Percentiles rank a stretch among this genome's conserved stretches.
Evolutionary conservation across 2,329 filamentous ascomycete species (phyloP).

Genomic region (Sclerotinia subarctica): DNA sequence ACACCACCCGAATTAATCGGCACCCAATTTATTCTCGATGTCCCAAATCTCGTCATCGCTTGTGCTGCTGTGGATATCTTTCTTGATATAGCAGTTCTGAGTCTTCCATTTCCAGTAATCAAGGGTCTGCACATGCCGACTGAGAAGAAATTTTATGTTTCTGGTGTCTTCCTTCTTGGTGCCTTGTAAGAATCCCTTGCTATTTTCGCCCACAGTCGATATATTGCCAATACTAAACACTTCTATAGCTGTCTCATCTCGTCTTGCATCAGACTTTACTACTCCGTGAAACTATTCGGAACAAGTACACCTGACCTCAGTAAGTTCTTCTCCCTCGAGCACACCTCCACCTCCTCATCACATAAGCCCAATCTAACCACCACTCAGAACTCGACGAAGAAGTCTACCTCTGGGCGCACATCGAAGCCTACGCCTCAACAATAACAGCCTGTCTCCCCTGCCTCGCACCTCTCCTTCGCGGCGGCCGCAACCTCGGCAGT

Average conservation of each 20-base stretch:
- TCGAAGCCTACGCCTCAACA: conserved; percentile 8
- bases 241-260: conserved; percentile 12
- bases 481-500: conserved; percentile 3
- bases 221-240: not conserved
- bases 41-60: conserved; percentile 8
- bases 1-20: not conserved
- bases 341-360: not conserved
- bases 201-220: no score
- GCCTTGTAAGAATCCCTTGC: conserved; percentile 1
- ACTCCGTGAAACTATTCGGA: conserved; percentile 12
- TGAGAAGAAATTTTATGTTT: conserved; percentile 8
- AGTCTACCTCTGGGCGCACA: conserved; percentile 14
- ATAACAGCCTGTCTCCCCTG: conserved; percentile 11
- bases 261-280: conserved; percentile 11
- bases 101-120: conserved; percentile 9
- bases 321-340: not conserved
- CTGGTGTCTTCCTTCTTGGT: conserved; percentile 12
- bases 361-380: not conserved
- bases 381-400: conserved; percentile 3
- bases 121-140: conserved; percentile 9
- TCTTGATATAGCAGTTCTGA: conserved; percentile 4
- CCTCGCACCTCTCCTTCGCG: conserved; percentile 10
- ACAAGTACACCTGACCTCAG: conserved; percentile 12
- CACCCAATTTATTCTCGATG: conserved; percentile 2
- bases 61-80: conserved; percentile 12